Evolutionary conservation across 306 rosid species (phyloP), one percentile per base, ranked within the genome.

Genomic region (Cicer cuneatum): DNA sequence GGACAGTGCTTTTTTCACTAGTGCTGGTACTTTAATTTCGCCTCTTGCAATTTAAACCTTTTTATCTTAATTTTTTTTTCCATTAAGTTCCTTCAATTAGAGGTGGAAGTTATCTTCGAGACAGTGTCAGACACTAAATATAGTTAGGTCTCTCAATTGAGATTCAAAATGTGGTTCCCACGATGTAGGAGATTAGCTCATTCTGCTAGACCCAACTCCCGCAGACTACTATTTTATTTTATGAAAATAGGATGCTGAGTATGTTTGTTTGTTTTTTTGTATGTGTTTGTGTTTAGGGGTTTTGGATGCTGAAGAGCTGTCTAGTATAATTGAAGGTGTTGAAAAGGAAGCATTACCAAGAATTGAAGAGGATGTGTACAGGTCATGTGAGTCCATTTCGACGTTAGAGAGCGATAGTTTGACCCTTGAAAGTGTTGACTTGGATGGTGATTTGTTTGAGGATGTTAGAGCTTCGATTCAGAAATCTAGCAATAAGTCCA

Each of bases 391-490:
- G 7, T 90, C 99, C 6, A 58, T 90, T 15, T 89, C 98, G 67
- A 86, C 98, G 0, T 63, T 90, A 75, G 92, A 45, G 53, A 92
- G 98, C 76, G 97, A 92, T 29, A 85, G 87, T 46, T 85, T 87
- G 87, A 87, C 93, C 0, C 57, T 87, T 53, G 97, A 86, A 85
- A 78, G 82, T 70, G 75, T 29, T 33, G 84, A 81, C 2, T 77
- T 78, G 7, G 98, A 92, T 67, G 84, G 80, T 18, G 88, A 76
- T 88, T 79, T 95, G 43, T 95, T 95, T 59, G 93, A 86, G 64
- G 99, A 95, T 66, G 77, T 92, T 24, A 86, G 99, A 86, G 99
- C 97, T 83, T 95, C 99, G 2, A 95, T 95, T 80, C 99, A 92
- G 84, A 92, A 90, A 82, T 95, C 97, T 13, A 78, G 87, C 72